Conservation (phyloP, 108 stramenopile species). For the Cyclotella cryptica region DNA sequence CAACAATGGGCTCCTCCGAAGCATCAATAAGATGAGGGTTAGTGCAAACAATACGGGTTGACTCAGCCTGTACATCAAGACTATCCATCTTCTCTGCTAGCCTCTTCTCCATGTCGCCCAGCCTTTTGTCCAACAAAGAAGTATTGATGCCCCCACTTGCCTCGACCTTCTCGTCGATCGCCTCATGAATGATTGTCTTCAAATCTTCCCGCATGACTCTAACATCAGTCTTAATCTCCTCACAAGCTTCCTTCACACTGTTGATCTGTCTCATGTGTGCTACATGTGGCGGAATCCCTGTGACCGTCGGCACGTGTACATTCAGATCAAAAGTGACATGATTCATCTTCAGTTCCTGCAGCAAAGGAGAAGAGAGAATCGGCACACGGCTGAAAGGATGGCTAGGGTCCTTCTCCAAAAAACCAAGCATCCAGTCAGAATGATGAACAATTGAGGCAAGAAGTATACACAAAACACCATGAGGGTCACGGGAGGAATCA, state of each 20-base stretch:
- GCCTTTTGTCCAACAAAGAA: not conserved
- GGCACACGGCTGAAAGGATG: constrained; percentile 26
- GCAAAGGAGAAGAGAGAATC: constrained; percentile 13
- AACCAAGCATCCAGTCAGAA: constrained; percentile 22
- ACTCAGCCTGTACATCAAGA: not conserved
- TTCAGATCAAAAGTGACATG: constrained; percentile 38
- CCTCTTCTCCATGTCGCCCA: not conserved
- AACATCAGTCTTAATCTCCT: not conserved
- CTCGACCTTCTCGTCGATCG: not conserved
- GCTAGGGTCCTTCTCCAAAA: constrained; percentile 14
- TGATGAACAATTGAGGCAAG: constrained; percentile 51
- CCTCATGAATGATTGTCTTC: not conserved
- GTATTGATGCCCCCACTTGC: not conserved
- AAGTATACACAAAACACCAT: constrained; percentile 23
- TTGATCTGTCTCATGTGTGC: not conserved
- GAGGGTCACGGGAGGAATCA: constrained; percentile 15
- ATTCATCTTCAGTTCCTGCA: constrained; percentile 31
- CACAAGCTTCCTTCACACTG: not conserved
- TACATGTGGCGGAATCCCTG: constrained; percentile 51
- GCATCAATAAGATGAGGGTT: not conserved
- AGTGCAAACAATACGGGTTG: not conserved
- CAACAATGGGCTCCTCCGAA: not conserved
- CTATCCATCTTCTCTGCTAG: not conserved
- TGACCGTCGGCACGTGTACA: constrained; percentile 28
- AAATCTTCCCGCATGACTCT: not conserved